Evolutionary conservation across 768 basidiomycete genomes (phyloP), one percentile per base, ranked within the genome.

Genomic region (Crucibulum laeve): DNA sequence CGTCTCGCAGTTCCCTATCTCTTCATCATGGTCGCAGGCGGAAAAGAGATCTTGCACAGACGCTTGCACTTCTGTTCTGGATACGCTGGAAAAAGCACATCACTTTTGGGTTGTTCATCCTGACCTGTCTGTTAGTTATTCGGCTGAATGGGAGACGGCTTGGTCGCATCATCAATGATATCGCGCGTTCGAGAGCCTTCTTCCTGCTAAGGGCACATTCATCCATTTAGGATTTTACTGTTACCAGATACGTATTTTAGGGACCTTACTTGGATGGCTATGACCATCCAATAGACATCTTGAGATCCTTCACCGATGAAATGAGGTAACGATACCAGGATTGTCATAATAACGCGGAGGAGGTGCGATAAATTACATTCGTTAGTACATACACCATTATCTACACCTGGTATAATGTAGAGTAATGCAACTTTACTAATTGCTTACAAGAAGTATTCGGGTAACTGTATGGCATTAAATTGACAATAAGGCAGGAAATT

Each of bases 391-490:
- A 8, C 28, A 30, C n/a, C 8, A 30, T 8, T 8, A 30, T 8
- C 28, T 30, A 30, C 28, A 8, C 8, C 28, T 30, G n/a, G n/a
- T n/a, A n/a, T n/a, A n/a, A n/a, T n/a, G n/a, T n/a, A n/a, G n/a
- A 8, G 8, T n/a, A 30, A 8, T 30, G 8, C n/a, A 30, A 30
- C n/a, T 8, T 30, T 8, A 8, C 8, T 30, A 30, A 8, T n/a
- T n/a, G 38, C 52, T 59, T 65, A 79, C 44, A 79, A 70, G 67
- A 91, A 91, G 65, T 91, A 91, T 59, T 91, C 88, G 10, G 88
- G 88, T 37, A 87, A 70, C 87, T 89, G 53, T 21, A 51, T 38
- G 8, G 15, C 15, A 15, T 10, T 32, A 10, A 32, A 15, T n/a
- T n/a, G n/a, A n/a, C n/a, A n/a, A 32, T 10, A 15, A 32, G 15